Evolutionary conservation across 2,329 filamentous ascomycete genomes (phyloP), one percentile per base, ranked within the genome.

Genomic region (Lecanoromycetidae sp.): DNA sequence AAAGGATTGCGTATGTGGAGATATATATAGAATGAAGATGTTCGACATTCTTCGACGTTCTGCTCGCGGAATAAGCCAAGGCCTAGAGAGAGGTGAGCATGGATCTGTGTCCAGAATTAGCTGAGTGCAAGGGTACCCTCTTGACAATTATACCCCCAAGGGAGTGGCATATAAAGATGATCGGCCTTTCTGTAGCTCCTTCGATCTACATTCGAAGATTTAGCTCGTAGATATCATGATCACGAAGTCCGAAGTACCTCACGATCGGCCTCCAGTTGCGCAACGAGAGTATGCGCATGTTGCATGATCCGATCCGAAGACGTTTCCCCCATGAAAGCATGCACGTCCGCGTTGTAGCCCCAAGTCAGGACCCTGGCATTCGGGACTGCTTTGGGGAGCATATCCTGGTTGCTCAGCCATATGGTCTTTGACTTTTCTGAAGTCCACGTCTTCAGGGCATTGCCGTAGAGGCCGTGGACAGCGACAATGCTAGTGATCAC

Each of bases 391-490:
- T 42, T 44, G 22, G 63, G 63, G 17, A 69, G 55, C 23, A 65
- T 53, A 25, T 60, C 54, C 26, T 53, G 57, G 52, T 65, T 54
- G 36, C 50, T 49, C 10, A 69, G 56, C 65, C 66, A 68, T 7
- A 60, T 46, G 4, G 57, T 48, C 17, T 52, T 50, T 26, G 60
- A 54, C 6, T 54, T 55, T 3, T 52, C 54, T 22, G 59, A 57
- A n/a, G 61, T 63, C 64, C 65, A 69, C 37, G 66, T 66, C 23
- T 57, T 57, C 23, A 59, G 57, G 5, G 61, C 58, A 47, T 68
- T 53, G 12, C 65, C 65, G 52, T 64, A 64, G 12, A 69, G 60
- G 13, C 66, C 65, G 54, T 68, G 66, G 26, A 69, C 63, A 5
- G 66, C 66, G 23, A 70, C 59, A 26, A 66, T 64, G 38, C 61